Base-by-base conservation (phyloP, 768 basidiomycete species). In the Russula brevipes region DNA sequence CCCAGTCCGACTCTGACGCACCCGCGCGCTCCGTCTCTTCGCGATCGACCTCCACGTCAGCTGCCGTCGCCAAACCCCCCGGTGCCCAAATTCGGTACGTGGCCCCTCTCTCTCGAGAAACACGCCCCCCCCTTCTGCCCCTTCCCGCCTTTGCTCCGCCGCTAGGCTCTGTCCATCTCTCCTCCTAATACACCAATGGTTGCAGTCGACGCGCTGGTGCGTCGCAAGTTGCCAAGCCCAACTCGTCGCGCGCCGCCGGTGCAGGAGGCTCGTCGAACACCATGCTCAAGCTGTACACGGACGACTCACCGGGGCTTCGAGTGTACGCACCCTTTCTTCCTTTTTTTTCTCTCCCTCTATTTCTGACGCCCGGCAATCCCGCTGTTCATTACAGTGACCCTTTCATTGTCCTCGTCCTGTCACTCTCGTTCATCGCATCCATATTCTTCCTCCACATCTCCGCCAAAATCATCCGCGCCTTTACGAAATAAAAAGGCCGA, bases 361-460 rank as follows among this genome's bases (percentile, higher is more conserved):
- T 10, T 11, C 10, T 30, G 51, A 44, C 19, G 45, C 35, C n/a
- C 14, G 50, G 35, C 7, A 60, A 47, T 24, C 47, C 16, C 8
- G 52, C 59, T 33, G 19, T 30, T 44, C 51, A 41, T 47, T 54
- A 17, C 71, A 98, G 94, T 66, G 95, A 98, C 76, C 95, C 95
- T 4, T 98, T 92, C 79, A 94, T 97, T 69, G 94, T 97, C 67
- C 86, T 98, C 64, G 89, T 98, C 70, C 85, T 98, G 19, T 96
- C 95, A 41, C 84, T 98, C 57, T 91, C 91, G 19, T 98, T 98
- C 82, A 97, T 98, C 77, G 94, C 88, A 44, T 96, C 94, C 61
- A 96, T 97, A 73, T 97, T 98, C 85, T 97, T 96, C 87, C 88
- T 97, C 46, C 95, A 98, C 75, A 96, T 97, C 74, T 89, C 92